Evolutionary conservation across 208 protist genomes (phyloP).

Genomic region (Wallacemonas rigidus): DNA sequence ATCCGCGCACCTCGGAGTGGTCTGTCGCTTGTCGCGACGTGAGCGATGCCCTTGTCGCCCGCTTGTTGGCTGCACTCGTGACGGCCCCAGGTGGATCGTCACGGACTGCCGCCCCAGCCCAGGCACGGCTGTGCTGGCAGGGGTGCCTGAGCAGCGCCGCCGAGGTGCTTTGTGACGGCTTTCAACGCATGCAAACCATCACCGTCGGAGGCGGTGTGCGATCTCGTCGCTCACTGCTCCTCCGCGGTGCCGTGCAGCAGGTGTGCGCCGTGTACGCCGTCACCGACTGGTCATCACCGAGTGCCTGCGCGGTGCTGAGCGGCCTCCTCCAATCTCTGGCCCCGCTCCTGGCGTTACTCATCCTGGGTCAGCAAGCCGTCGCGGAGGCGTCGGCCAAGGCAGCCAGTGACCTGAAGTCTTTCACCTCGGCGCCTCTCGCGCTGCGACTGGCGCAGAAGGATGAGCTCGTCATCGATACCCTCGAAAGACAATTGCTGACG

Average conservation of each 20-base stretch:
- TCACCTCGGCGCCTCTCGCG: slow-evolving; percentile 2
- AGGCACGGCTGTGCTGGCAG: not conserved
- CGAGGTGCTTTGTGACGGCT: slow-evolving; percentile 1
- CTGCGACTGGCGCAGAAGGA: not conserved
- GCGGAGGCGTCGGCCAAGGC: not conserved
- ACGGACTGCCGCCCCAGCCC: not conserved
- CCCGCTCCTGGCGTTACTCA: slow-evolving; percentile 31
- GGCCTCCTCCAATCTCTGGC: slow-evolving; percentile 1
- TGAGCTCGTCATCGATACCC: slow-evolving; percentile 11
- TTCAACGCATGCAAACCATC: slow-evolving; percentile 9
- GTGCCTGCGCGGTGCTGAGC: slow-evolving; percentile 7
- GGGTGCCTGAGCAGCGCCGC: not conserved
- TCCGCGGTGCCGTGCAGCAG: slow-evolving; percentile 12
- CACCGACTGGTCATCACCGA: slow-evolving; percentile 4
- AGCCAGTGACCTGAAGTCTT: not conserved
- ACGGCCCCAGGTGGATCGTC: not conserved
- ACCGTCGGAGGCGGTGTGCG: slow-evolving; percentile 12
- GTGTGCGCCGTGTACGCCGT: slow-evolving; percentile 11
- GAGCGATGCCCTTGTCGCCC: slow-evolving; percentile 26
- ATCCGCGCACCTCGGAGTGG: slow-evolving; percentile 37
- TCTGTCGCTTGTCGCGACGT: slow-evolving; percentile 27
- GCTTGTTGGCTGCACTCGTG: slow-evolving; percentile 23
- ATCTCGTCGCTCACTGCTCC: slow-evolving; percentile 26
- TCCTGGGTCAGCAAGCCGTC: slow-evolving; percentile 11
- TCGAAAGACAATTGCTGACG: not conserved